Conservation (phyloP, 164 flowering plant species). For the Vitis rupestris region DNA sequence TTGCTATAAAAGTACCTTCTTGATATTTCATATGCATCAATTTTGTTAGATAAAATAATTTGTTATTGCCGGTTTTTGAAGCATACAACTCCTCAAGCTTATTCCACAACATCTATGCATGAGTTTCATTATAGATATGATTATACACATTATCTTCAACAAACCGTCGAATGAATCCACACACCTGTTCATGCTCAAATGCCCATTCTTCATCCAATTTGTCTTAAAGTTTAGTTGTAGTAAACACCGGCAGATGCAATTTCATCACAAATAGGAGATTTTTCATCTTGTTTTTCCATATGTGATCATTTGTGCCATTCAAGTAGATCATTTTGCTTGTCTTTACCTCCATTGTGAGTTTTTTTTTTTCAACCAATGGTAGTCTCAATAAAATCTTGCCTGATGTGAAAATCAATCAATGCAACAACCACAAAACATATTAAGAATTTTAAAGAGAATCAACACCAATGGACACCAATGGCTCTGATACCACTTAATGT, state of each 20-base stretch:
- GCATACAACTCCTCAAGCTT: background rate
- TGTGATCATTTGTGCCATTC: background rate
- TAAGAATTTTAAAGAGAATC: no score
- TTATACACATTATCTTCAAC: background rate
- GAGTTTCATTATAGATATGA: background rate
- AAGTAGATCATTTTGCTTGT: background rate
- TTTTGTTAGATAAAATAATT: background rate
- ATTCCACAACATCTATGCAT: background rate
- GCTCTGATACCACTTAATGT: no score
- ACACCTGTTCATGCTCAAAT: background rate
- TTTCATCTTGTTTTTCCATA: background rate
- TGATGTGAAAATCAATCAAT: no score
- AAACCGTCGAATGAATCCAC: background rate
- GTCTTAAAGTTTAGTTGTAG: background rate
- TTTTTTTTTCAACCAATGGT: no score
- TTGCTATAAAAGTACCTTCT: background rate
- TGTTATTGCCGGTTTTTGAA: slow-evolving; percentile 1
- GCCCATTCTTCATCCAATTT: background rate
- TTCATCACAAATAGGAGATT: background rate
- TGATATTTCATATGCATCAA: background rate
- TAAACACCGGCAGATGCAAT: background rate
- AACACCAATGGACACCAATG: no score
- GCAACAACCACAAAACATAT: no score
- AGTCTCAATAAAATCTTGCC: no score
- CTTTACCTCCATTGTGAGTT: background rate